Percentiles rank a stretch among this genome's conserved stretches.
phyloP scores from a whole-genome alignment of 257 asterid species.

The Nyctanthes arbortristis region DNA sequence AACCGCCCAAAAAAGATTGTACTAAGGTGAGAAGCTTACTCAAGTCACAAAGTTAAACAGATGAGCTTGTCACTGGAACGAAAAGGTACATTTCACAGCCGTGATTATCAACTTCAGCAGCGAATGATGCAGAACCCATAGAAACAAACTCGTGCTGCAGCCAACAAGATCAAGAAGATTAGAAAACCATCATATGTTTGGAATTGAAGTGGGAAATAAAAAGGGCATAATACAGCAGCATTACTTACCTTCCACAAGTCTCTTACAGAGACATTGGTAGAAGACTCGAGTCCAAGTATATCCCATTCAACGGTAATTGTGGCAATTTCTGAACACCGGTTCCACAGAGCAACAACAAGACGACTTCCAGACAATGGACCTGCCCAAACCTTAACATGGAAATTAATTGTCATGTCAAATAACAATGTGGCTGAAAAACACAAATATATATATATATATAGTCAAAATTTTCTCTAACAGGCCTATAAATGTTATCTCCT shows the following conservation, averaged over 20 bases:
- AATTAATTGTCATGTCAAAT: conserved; percentile 3
- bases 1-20: conserved; percentile 8
- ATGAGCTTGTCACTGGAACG: conserved; percentile 41
- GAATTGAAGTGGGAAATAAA: not conserved
- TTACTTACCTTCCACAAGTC: conserved; percentile 86
- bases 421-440: too few species aligned
- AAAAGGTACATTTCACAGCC: conserved; percentile 74
- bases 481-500: not conserved
- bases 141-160: conserved; percentile 71
- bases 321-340: conserved; percentile 60
- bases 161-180: not conserved
- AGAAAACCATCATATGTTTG: not conserved
- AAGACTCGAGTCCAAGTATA: conserved; percentile 73
- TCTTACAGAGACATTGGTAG: conserved; percentile 62
- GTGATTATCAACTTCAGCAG: conserved; percentile 61
- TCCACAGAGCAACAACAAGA: conserved; percentile 78
- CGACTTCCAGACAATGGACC: conserved; percentile 89
- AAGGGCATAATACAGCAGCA: not conserved
- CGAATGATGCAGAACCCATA: conserved; percentile 42
- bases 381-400: conserved; percentile 76
- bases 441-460: not conserved
- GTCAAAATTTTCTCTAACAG: not conserved
- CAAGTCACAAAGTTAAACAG: conserved; percentile 22
- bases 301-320: conserved; percentile 70
- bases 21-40: conserved; percentile 20